A percentile compares a stretch with the other conserved stretches of the same genome.
Conservation (phyloP, 2,329 filamentous ascomycete species). For the Sporothrix brasiliensis region DNA sequence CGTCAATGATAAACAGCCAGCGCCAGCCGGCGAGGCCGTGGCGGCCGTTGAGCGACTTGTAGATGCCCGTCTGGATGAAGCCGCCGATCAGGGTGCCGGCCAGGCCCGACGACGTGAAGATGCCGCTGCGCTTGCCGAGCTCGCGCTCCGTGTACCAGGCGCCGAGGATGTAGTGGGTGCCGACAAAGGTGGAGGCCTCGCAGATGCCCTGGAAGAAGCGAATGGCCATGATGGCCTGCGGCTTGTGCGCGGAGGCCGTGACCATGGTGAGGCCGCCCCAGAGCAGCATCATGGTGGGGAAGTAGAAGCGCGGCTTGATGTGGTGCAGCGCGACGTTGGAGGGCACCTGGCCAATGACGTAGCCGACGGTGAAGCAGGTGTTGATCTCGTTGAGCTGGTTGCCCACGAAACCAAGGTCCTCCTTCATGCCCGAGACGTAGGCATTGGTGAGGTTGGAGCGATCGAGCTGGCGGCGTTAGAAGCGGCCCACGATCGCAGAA, state of each 20-base stretch:
- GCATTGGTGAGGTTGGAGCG: conserved; percentile 57
- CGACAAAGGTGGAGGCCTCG: conserved; percentile 61
- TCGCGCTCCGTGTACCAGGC: conserved; percentile 65
- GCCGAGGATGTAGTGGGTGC: conserved; percentile 62
- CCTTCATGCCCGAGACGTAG: conserved; percentile 58
- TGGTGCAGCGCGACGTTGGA: conserved; percentile 66
- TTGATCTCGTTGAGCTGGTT: conserved; percentile 58
- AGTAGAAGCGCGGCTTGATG: conserved; percentile 64
- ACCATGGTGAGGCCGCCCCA: conserved; percentile 68
- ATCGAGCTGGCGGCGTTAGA: conserved; percentile 46
- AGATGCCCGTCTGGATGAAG: conserved; percentile 61
- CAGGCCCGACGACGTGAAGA: conserved; percentile 63
- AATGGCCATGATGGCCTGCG: conserved; percentile 62
- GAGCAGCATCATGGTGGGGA: conserved; percentile 63
- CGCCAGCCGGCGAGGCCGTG: conserved; percentile 59
- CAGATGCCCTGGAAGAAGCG: conserved; percentile 59
- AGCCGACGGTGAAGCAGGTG: conserved; percentile 52
- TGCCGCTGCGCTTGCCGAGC: conserved; percentile 62
- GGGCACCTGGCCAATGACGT: conserved; percentile 61
- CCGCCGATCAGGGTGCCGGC: conserved; percentile 65
- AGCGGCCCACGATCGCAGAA: no score
- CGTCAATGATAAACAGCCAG: conserved; percentile 57
- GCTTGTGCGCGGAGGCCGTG: conserved; percentile 56
- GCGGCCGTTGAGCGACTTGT: conserved; percentile 50
- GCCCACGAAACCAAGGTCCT: conserved; percentile 53